These are phyloP conservation scores for Obelidium mucronatum DNA, from an alignment of 192 early-diverging fungal genomes.

Conservation along the genomic window DNA sequence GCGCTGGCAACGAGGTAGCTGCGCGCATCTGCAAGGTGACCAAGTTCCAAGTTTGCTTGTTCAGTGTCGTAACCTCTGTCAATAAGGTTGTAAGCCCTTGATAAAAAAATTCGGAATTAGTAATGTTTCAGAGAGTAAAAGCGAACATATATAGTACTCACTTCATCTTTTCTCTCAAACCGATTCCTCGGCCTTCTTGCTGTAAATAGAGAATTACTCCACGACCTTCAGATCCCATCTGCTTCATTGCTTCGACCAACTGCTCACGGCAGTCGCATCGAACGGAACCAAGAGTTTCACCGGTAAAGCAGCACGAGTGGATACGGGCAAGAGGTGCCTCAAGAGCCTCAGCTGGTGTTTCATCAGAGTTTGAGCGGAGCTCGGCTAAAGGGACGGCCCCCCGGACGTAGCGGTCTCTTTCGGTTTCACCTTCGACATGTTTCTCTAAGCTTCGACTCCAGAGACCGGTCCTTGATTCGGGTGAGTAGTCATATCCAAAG, in stretches of 20 bases:
- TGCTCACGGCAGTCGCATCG: conserved; percentile 85
- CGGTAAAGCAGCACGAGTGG: conserved; percentile 97
- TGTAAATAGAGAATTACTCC: conserved; percentile 96
- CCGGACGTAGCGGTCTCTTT: conserved; percentile 78
- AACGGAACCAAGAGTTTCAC: conserved; percentile 88
- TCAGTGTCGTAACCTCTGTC: conserved; percentile 96
- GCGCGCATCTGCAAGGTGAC: conserved; percentile 94
- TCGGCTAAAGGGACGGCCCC: conserved; percentile 71
- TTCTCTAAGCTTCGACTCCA: conserved; percentile 71
- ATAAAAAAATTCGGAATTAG: conserved; percentile 24
- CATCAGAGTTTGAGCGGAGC: background rate
- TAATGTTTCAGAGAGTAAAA: background rate
- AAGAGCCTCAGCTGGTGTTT: background rate
- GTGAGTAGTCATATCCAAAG: conserved; percentile 75
- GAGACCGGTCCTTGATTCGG: conserved; percentile 38
- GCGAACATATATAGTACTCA: conserved; percentile 42
- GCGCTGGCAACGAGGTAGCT: conserved; percentile 88
- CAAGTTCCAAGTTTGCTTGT: conserved; percentile 86
- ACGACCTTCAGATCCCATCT: conserved; percentile 81
- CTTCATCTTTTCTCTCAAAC: conserved; percentile 90
- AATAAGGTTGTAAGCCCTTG: conserved; percentile 94
- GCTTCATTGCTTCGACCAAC: conserved; percentile 27
- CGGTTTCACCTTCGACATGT: conserved; percentile 72
- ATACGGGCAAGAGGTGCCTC: conserved; percentile 82
- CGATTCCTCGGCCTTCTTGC: conserved; percentile 97